Percentiles rank a stretch among this genome's conserved stretches.
These are phyloP conservation scores for Dalbergia oliveri DNA, from an alignment of 306 rosid genomes.

Conservation along the genomic window DNA sequence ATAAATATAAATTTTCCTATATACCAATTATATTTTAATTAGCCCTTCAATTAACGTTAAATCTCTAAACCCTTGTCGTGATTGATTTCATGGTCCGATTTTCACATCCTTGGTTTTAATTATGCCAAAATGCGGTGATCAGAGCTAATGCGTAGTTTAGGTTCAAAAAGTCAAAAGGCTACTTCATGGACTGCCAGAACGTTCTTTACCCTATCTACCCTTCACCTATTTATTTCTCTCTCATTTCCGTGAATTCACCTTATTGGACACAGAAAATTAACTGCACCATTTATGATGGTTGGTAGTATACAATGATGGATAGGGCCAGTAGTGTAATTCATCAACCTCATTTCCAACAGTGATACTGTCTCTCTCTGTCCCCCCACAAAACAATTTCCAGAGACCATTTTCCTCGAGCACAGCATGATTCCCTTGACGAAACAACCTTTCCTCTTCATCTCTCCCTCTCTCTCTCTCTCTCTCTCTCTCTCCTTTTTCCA, in stretches of 20 bases:
- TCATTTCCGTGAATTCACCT: slow-evolving; percentile 43
- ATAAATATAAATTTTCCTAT: too few relatives aligned
- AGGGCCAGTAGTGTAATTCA: not conserved
- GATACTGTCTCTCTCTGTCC: slow-evolving; percentile 2
- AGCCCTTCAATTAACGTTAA: too few relatives aligned
- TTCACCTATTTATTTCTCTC: not conserved
- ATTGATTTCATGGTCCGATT: too few relatives aligned
- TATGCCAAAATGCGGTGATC: slow-evolving; percentile 25
- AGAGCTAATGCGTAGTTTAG: slow-evolving; percentile 34
- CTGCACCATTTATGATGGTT: not conserved
- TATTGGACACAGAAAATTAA: slow-evolving; percentile 7
- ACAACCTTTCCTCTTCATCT: not conserved
- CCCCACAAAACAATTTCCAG: slow-evolving; percentile 33
- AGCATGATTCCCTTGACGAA: slow-evolving; percentile 63
- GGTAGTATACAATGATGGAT: not conserved
- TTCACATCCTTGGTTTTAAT: too few relatives aligned
- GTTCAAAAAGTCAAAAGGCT: slow-evolving; percentile 61
- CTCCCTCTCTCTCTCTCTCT: slow-evolving; percentile 1
- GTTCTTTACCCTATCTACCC: slow-evolving; percentile 2
- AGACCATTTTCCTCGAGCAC: slow-evolving; percentile 68
- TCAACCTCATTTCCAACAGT: not conserved
- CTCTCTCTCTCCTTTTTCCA: slow-evolving; percentile 41
- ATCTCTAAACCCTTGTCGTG: too few relatives aligned
- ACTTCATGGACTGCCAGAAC: slow-evolving; percentile 31
- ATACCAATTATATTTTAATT: too few relatives aligned